Percentiles rank a stretch among this genome's conserved stretches.
These are phyloP conservation scores for Kodamaea nitidulidarum DNA, from an alignment of 805 yeast genomes.

Conservation along the genomic window DNA sequence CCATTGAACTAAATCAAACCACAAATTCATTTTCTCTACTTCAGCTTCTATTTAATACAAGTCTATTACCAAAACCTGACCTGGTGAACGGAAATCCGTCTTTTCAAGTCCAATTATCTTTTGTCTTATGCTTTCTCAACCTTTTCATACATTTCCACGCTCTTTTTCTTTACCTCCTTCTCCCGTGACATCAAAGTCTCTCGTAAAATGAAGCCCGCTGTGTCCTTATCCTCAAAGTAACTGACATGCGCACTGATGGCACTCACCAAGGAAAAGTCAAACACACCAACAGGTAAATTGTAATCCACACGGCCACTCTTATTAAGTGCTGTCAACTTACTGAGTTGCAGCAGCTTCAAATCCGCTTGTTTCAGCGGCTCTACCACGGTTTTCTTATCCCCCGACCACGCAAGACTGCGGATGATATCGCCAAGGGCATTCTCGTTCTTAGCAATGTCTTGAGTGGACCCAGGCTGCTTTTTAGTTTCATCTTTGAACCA, in stretches of 20 bases:
- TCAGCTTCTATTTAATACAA: too few species aligned
- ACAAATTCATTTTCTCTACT: too few species aligned
- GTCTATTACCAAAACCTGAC: too few species aligned
- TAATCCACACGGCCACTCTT: slow-evolving; percentile 79
- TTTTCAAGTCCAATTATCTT: too few species aligned
- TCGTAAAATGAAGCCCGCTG: slow-evolving; percentile 70
- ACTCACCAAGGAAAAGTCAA: slow-evolving; percentile 74
- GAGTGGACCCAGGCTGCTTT: slow-evolving; percentile 10
- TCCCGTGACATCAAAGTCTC: slow-evolving; percentile 41
- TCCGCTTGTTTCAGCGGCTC: slow-evolving; percentile 19
- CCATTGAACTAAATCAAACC: too few species aligned
- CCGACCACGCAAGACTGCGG: slow-evolving; percentile 19
- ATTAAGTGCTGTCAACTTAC: slow-evolving; percentile 48
- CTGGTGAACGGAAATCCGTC: too few species aligned
- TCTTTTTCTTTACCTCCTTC: slow-evolving; percentile 19
- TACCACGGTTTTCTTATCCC: slow-evolving; percentile 9
- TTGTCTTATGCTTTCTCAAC: too few species aligned
- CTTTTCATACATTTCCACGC: slow-evolving; percentile 21
- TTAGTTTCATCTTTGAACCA: slow-evolving; percentile 23
- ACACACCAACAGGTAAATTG: slow-evolving; percentile 67
- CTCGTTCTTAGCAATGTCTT: slow-evolving; percentile 21
- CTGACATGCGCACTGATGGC: slow-evolving; percentile 86
- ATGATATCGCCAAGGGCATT: slow-evolving; percentile 41
- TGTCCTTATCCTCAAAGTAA: slow-evolving; percentile 81
- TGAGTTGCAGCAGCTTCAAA: slow-evolving; percentile 26